Base-by-base conservation (phyloP, 1,284 basidiomycete species). In the Athelia sp. region DNA sequence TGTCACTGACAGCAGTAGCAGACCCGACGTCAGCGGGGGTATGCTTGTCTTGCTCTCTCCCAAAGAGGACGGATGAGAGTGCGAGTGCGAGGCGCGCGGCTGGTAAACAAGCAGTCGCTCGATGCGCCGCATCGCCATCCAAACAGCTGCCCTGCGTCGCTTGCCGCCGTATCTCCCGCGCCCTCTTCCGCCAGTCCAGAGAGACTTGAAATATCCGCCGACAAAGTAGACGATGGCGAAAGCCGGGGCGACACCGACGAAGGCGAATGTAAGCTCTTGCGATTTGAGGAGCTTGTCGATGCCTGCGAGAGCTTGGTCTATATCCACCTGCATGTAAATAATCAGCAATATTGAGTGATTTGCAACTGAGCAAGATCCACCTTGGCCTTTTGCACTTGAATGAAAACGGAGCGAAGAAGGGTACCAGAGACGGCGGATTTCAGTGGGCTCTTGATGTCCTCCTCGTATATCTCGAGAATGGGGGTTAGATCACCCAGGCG, bases 331-430 rank as follows among this genome's bases (percentile, higher is more conserved):
- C n/a, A n/a, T 32, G 40, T 18, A 22, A 9, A 43, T 21, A 15
- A 48, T 23, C 40, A 19, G 24, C 52, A 3, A 43, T 31, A 56
- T n/a, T 11, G n/a, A 34, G n/a, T 34, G 11, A 34, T 34, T 11
- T 34, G n/a, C 32, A 11, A 34, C 32, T 11, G 19, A 21, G 8
- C 6, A 9, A n/a, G 36, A 40, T 71, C 47, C 21, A 93, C 93
- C 76, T 98, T 98, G 51, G 94, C 91, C 68, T 98, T 99, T 62
- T 99, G 96, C 1, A 98, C 79, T 64, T 98, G 96, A 49, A 99
- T 90, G 51, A 99, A 84, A 29, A 95, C 70, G 0, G 91, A 87
- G 35, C 96, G 80, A 22, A 98, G 72, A 13, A 99, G 76, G 13
- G 87, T 88, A 3, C 96, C 96, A 2, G 78, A 72, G 4, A 98